Conservation (phyloP, 2,329 filamentous ascomycete genomes). For the Colletotrichum aenigma region DNA sequence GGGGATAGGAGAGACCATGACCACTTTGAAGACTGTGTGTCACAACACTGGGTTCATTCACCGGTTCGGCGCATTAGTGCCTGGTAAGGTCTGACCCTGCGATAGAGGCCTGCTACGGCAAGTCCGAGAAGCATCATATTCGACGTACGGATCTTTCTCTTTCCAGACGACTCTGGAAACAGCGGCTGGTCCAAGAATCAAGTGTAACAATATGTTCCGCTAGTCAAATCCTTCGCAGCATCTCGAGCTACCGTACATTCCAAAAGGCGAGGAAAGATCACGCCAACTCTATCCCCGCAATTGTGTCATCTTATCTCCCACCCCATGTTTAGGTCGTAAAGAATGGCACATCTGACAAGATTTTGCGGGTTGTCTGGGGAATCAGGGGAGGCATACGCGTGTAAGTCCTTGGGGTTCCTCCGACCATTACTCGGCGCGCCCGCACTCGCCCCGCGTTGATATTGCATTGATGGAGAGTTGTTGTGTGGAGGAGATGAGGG, state of each 20-base stretch:
- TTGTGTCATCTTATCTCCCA: neutral
- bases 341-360: neutral
- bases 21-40: neutral
- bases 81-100: neutral
- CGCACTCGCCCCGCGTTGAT: neutral
- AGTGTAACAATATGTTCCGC: neutral
- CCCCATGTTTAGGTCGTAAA: neutral
- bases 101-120: neutral
- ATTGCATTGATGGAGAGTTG: neutral
- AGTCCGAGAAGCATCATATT: neutral
- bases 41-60: neutral
- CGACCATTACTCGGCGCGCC: neutral
- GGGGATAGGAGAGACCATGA: neutral
- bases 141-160: neutral
- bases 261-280: no score
- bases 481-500: neutral
- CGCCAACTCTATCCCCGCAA: neutral
- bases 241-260: neutral
- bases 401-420: neutral
- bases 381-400: neutral
- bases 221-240: neutral
- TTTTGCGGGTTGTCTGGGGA: neutral
- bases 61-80: accelerated
- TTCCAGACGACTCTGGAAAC: neutral
- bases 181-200: neutral